Evolutionary conservation across 1,284 basidiomycete genomes (phyloP).

Genomic region (Lentinula novae-zelandiae): DNA sequence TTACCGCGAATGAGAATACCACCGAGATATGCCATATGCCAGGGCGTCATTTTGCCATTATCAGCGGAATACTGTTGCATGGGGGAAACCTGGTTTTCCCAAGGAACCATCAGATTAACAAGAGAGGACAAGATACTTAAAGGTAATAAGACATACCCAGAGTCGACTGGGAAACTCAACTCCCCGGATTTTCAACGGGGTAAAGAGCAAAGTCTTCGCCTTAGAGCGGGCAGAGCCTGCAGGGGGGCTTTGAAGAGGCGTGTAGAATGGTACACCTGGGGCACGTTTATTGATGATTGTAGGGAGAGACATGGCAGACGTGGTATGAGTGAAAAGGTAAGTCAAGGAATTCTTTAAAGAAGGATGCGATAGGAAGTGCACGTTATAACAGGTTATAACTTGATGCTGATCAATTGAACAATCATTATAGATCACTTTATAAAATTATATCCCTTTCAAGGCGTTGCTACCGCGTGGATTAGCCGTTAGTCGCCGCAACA

Average conservation of each 20-base stretch:
- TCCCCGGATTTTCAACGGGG: conserved; percentile 60
- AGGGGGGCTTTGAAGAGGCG: conserved; percentile 47
- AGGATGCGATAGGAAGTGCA: too few relatives aligned
- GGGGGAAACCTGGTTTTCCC: conserved; percentile 37
- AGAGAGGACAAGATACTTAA: neutral
- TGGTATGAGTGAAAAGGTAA: neutral
- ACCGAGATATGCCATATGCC: conserved; percentile 38
- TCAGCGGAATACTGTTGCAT: conserved; percentile 66
- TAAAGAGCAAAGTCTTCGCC: conserved; percentile 56
- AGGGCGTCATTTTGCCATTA: conserved; percentile 41
- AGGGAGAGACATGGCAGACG: neutral
- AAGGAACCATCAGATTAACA: neutral
- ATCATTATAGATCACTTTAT: too few relatives aligned
- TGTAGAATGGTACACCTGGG: conserved; percentile 44
- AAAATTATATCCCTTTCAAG: too few relatives aligned
- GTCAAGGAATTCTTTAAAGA: too few relatives aligned
- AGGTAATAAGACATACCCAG: conserved; percentile 38
- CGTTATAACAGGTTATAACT: too few relatives aligned
- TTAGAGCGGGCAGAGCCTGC: conserved; percentile 45
- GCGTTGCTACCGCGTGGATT: too few relatives aligned
- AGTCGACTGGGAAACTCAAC: conserved; percentile 71
- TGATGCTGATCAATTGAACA: too few relatives aligned
- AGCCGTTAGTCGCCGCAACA: too few relatives aligned
- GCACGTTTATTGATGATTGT: conserved; percentile 29
- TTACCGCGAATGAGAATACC: neutral